These are phyloP conservation scores for Tagetes erecta DNA, from an alignment of 129 eudicot genomes.

Conservation along the genomic window DNA sequence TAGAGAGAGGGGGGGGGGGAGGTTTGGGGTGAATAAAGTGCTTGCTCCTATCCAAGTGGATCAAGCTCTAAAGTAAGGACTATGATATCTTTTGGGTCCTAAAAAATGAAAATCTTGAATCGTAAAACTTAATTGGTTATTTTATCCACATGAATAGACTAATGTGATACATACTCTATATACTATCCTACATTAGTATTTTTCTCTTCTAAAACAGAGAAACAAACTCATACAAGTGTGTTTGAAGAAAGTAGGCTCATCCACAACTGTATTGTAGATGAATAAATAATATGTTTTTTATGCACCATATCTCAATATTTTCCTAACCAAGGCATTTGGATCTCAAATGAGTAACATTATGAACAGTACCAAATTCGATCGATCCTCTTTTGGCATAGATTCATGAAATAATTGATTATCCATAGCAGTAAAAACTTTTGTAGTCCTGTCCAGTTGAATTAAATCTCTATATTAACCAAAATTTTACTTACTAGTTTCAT, in stretches of 20 bases:
- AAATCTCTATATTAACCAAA: conserved; percentile 2
- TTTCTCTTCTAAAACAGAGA: neutral
- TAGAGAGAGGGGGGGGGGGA: too few species aligned
- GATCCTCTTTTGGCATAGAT: neutral
- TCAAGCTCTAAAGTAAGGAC: neutral
- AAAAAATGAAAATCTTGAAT: conserved; percentile 5
- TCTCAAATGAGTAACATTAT: conserved; percentile 5
- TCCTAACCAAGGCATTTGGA: neutral
- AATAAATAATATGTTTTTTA: neutral
- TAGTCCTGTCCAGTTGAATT: conserved; percentile 4
- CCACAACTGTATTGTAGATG: conserved; percentile 1
- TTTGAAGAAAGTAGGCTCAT: conserved; percentile 2
- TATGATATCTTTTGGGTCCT: neutral
- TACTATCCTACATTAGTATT: neutral
- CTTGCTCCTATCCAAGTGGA: neutral
- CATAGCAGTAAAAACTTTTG: neutral
- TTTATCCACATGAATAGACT: conserved; percentile 10
- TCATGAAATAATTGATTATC: conserved; percentile 6
- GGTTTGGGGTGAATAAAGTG: neutral
- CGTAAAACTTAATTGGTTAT: conserved; percentile 6
- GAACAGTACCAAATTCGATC: neutral
- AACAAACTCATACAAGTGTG: neutral
- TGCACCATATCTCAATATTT: neutral
- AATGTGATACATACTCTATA: neutral
- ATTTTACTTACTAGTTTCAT: neutral